Evolutionary conservation across 495 filamentous ascomycete species (phyloP).

Genomic region (Venustampulla echinocandica): DNA sequence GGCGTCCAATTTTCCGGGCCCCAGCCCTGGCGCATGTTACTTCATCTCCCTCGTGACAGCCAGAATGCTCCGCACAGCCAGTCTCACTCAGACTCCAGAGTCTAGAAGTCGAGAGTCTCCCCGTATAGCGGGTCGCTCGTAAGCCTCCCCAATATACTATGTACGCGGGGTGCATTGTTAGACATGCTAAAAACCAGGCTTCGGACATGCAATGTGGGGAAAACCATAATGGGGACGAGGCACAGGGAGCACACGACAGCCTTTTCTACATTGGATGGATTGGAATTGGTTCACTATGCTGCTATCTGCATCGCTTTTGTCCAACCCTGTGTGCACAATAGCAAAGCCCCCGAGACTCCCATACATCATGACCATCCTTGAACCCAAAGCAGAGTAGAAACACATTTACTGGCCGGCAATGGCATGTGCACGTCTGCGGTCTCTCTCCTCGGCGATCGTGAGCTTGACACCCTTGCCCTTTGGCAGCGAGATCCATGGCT

Average conservation of each 20-base stretch:
- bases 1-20: too few species aligned
- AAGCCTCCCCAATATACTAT: too few species aligned
- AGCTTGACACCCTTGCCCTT: conserved; percentile 99
- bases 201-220: too few species aligned
- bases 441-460: conserved; percentile 94
- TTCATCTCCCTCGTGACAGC: conserved; percentile 17
- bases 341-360: conserved; percentile 20
- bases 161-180: too few species aligned
- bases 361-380: conserved; percentile 12
- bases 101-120: too few species aligned
- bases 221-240: too few species aligned
- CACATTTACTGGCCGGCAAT: conserved; percentile 42
- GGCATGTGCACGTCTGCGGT: conserved; percentile 77
- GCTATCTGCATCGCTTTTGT: conserved; percentile 15
- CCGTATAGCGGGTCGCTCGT: too few species aligned
- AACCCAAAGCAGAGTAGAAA: conserved; percentile 14
- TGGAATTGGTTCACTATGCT: conserved; percentile 21
- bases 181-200: too few species aligned
- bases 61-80: conserved; percentile 8
- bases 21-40: too few species aligned
- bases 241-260: too few species aligned
- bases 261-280: conserved; percentile 18
- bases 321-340: conserved; percentile 10
- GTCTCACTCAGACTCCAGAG: too few species aligned
- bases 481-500: conserved; percentile 97